These are phyloP conservation scores for Bipolaris zeicola DNA, from an alignment of 2,329 filamentous ascomycete species.

Conservation along the genomic window DNA sequence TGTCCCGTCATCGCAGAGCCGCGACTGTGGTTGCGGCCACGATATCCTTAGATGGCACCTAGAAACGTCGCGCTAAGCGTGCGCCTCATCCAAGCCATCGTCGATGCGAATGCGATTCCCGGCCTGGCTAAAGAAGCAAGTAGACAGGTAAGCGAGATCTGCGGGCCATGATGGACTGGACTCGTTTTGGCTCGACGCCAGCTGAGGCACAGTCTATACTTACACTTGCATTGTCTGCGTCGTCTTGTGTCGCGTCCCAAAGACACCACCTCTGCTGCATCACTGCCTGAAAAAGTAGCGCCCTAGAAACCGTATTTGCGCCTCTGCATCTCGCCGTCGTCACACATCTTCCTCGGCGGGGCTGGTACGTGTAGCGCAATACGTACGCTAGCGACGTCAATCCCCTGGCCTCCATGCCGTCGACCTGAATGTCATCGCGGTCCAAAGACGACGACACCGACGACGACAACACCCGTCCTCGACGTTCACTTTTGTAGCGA, in stretches of 20 bases:
- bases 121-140: conserved; percentile 1
- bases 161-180: background rate
- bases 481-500: conserved; percentile 15
- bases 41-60: background rate
- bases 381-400: conserved; percentile 3
- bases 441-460: conserved; percentile 6
- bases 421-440: conserved; percentile 1
- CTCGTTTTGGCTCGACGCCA: background rate
- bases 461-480: conserved; percentile 9
- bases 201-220: background rate
- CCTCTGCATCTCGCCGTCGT: background rate
- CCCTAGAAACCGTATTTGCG: background rate
- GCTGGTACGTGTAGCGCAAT: conserved; percentile 2
- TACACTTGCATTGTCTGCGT: background rate
- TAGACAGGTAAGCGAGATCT: background rate
- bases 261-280: background rate
- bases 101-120: background rate
- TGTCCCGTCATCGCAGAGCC: conserved; percentile 4
- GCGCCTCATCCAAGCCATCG: background rate
- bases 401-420: conserved; percentile 6
- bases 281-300: background rate
- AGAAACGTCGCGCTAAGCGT: background rate
- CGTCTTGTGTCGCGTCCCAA: background rate
- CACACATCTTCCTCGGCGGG: background rate
- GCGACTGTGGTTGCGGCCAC: background rate